phyloP scores from a whole-genome alignment of 352 stramenopile genomes.

The Phytophthora sp. region DNA sequence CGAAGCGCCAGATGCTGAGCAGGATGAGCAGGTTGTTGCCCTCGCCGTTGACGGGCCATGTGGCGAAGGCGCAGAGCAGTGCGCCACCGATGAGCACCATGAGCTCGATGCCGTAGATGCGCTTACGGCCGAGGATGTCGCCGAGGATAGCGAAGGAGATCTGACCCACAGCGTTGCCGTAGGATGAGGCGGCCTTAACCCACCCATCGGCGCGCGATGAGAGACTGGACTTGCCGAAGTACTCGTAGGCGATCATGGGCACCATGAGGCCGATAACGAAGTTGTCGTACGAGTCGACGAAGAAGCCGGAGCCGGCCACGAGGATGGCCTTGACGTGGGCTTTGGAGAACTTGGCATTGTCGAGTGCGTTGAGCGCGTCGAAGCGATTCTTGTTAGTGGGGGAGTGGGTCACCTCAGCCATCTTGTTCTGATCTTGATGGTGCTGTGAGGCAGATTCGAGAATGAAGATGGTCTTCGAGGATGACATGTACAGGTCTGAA shows the following conservation, averaged over 20 bases:
- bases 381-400: conserved; percentile 33
- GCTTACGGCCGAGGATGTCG: conserved; percentile 54
- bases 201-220: conserved; percentile 43
- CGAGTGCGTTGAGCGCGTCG: conserved; percentile 41
- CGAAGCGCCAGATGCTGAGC: conserved; percentile 58
- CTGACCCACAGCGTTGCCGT: conserved; percentile 49
- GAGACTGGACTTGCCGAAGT: conserved; percentile 49
- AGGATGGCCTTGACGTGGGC: conserved; percentile 55
- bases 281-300: conserved; percentile 67
- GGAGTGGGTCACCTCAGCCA: conserved; percentile 22
- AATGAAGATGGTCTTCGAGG: conserved; percentile 16
- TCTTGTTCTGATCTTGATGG: conserved; percentile 11
- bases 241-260: conserved; percentile 60
- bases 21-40: conserved; percentile 54
- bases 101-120: conserved; percentile 56
- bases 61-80: conserved; percentile 41
- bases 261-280: conserved; percentile 59
- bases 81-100: conserved; percentile 51
- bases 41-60: conserved; percentile 49
- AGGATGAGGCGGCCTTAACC: conserved; percentile 51
- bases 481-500: too few relatives aligned
- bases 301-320: conserved; percentile 56
- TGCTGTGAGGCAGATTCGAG: conserved; percentile 14
- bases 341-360: conserved; percentile 58
- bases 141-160: conserved; percentile 57